Conservation (phyloP, 1,284 basidiomycete genomes). For the Moesziomyces parantarcticus region DNA sequence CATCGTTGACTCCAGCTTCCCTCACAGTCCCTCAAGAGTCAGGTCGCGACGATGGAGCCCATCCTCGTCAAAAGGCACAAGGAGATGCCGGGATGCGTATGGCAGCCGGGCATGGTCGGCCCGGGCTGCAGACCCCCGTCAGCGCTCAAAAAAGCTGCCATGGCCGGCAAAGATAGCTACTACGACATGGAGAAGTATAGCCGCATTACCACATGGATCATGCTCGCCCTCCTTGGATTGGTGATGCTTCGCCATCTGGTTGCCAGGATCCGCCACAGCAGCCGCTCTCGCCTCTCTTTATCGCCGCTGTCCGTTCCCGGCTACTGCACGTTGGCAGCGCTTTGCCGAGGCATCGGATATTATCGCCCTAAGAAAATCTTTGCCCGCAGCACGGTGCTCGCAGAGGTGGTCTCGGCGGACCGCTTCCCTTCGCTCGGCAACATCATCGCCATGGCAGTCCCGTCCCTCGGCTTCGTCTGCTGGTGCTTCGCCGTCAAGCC, state of each 20-base stretch:
- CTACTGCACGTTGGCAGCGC: conserved; percentile 16
- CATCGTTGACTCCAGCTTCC: neutral
- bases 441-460: conserved; percentile 20
- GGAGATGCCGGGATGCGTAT: conserved; percentile 41
- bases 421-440: conserved; percentile 43
- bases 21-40: neutral
- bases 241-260: conserved; percentile 27
- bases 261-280: conserved; percentile 16
- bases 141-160: conserved; percentile 39
- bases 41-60: conserved; percentile 12
- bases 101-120: conserved; percentile 47
- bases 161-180: conserved; percentile 46
- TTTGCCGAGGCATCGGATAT: conserved; percentile 36
- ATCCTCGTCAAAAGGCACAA: conserved; percentile 34
- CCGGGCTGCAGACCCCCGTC: conserved; percentile 37
- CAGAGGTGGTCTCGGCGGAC: conserved; percentile 25
- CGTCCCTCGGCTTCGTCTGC: conserved; percentile 25
- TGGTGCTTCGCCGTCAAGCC: conserved; percentile 57
- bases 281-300: conserved; percentile 5
- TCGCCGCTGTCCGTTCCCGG: conserved; percentile 22
- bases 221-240: conserved; percentile 28
- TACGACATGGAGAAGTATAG: conserved; percentile 90
- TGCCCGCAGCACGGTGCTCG: conserved; percentile 20
- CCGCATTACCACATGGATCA: conserved; percentile 76
- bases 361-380: conserved; percentile 38